Percentiles rank a stretch among this genome's conserved stretches.
Conservation (phyloP, 495 filamentous ascomycete genomes). For the Tuber aestivum region DNA sequence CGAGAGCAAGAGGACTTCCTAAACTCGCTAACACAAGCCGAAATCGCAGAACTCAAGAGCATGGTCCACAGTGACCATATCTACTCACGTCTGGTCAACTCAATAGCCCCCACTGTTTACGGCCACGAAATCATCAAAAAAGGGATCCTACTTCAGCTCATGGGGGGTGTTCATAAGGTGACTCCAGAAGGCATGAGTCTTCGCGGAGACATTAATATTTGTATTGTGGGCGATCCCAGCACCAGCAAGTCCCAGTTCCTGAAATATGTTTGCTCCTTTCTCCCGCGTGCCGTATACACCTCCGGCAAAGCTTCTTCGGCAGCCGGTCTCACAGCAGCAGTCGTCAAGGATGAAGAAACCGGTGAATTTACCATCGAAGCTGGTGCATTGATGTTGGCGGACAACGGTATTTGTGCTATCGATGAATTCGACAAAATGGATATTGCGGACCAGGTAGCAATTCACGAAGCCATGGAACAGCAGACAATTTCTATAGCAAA, state of each 20-base stretch:
- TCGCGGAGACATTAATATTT: constrained; percentile 96
- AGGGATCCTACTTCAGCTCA: constrained; percentile 83
- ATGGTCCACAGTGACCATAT: constrained; percentile 96
- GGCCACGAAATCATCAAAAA: constrained; percentile 98
- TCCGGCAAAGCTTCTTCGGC: constrained; percentile 97
- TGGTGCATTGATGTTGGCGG: constrained; percentile 94
- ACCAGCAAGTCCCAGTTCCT: constrained; percentile 98
- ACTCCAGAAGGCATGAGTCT: constrained; percentile 88
- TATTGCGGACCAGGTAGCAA: constrained; percentile 92
- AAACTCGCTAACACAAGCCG: constrained; percentile 68
- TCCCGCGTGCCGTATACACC: constrained; percentile 94
- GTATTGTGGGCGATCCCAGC: constrained; percentile 95
- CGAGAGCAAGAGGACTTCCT: constrained; percentile 84
- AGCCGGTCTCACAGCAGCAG: constrained; percentile 93
- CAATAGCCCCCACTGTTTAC: constrained; percentile 94
- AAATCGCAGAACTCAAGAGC: constrained; percentile 83
- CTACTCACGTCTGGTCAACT: constrained; percentile 86
- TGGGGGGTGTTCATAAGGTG: constrained; percentile 85
- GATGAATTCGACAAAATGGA: constrained; percentile 99
- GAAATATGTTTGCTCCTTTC: constrained; percentile 93
- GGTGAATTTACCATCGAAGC: constrained; percentile 99
- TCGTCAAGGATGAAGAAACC: constrained; percentile 96
- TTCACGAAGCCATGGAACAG: constrained; percentile 99
- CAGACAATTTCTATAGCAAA: constrained; percentile 99
- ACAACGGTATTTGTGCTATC: constrained; percentile 95